Evolutionary conservation across 192 early-diverging fungal genomes (phyloP), one percentile per base, ranked within the genome.

Genomic region (Geosiphon pyriformis): DNA sequence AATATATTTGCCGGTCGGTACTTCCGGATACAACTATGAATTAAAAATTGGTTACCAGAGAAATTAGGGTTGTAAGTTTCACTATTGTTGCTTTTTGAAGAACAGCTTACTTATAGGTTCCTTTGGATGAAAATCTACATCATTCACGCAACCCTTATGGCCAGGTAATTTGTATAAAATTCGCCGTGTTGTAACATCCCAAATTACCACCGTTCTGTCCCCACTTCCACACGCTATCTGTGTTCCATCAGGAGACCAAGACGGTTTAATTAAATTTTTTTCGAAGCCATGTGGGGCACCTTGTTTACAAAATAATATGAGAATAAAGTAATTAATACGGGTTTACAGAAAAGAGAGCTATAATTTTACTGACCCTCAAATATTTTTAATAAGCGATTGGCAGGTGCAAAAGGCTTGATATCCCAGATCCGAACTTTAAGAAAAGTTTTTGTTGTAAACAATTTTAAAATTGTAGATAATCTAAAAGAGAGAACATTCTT

Each of bases 241-340:
- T 51, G 80, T 78, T 17, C 90, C 92, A 68, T 96, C 91, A 2
- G 83, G 79, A 18, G 90, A 90, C 90, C 95, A 97, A 22, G 91
- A 87, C 0, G 95, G 94, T 23, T 86, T 81, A 32, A 98, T 84
- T 37, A 99, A 79, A 59, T 94, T 94, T 81, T 92, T 93, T 63
- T 99, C 96, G 69, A 91, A 94, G 18, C 94, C 94, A 65, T 98
- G 94, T 26, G 94, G 93, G 3, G 95, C 95, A 4, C 94, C 92
- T 70, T 33, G 2, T 15, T 0, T 10, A 15, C 37, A 15, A 42
- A 42, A 42, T 42, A 10, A 42, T 10, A 37, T 49, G n/a, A 47
- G n/a, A 0, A 63, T 6, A 23, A 22, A 0, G 49, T 15, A 63
- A 63, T 0, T 26, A 51, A 47, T 15, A 1, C 17, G 18, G 6